These are phyloP conservation scores for Komagataella ulmi DNA, from an alignment of 805 yeast genomes.

Conservation along the genomic window DNA sequence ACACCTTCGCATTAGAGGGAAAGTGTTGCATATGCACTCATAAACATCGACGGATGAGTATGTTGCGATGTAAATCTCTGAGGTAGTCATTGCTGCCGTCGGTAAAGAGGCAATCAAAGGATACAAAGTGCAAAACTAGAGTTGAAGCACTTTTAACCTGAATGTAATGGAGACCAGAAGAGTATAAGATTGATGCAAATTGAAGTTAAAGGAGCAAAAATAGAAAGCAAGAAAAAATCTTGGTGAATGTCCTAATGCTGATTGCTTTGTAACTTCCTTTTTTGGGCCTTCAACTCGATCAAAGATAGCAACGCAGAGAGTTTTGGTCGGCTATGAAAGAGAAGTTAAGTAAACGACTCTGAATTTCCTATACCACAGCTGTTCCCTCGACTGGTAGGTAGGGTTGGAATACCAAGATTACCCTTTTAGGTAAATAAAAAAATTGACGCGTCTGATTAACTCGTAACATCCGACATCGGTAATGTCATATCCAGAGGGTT, in stretches of 20 bases:
- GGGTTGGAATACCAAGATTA: neutral
- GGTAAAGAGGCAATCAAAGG: neutral
- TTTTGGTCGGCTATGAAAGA: neutral
- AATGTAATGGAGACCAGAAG: too few species aligned
- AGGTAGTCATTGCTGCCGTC: neutral
- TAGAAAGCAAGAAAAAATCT: neutral
- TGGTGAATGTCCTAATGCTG: neutral
- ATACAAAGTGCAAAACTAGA: neutral
- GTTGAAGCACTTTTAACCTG: neutral
- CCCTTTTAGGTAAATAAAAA: neutral
- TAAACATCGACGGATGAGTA: constrained; percentile 35
- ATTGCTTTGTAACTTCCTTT: neutral
- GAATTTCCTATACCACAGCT: neutral
- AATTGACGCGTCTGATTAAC: neutral
- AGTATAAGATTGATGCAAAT: neutral
- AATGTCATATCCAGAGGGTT: neutral
- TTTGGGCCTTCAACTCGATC: neutral
- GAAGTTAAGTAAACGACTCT: neutral
- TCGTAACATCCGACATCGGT: neutral
- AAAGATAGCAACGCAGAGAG: neutral
- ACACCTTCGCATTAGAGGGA: constrained; percentile 80
- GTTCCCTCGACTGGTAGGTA: neutral
- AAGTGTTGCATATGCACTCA: constrained; percentile 49
- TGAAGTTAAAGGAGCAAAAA: neutral
- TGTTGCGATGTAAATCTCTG: constrained; percentile 23